Evolutionary conservation across 1,284 basidiomycete genomes (phyloP), one percentile per base, ranked within the genome.

Genomic region (Ganoderma boninense): DNA sequence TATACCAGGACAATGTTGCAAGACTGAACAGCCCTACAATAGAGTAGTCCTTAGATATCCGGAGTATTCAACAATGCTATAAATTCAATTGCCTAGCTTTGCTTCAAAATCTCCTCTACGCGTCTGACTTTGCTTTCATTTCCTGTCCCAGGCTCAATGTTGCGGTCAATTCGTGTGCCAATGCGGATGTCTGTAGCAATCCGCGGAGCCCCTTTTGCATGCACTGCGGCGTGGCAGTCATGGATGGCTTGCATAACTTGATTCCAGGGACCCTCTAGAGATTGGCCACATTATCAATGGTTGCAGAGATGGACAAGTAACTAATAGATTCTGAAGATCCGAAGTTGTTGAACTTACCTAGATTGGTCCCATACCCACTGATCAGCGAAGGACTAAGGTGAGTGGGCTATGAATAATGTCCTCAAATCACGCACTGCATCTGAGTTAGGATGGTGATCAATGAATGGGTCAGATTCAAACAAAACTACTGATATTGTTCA

Each of bases 141-240:
- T 4, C 90, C 95, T 59, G 87, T 85, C 8, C 94, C 95, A 2
- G 85, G 84, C 2, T 80, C 80, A 46, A 92, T 87, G 40, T 87
- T 82, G 66, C 90, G 87, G 81, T 97, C 96, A 23, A 87, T 87
- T 57, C 96, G 89, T 0, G 96, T 98, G 57, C 96, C 96, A 69
- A 98, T 97, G 40, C 96, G 92, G 70, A 98, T 94, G 81, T 98
- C 96, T 8, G 96, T 96, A 32, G 94, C 91, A 54, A 94, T 85
- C 60, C 94, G 89, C 26, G 89, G 89, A 1, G 89, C 89, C 43
- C 93, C 94, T 77, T 87, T 87, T 1, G 88, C 89, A 77, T 97
- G 96, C 0, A 97, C 93, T 0, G 96, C 96, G 26, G 87, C 87
- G 79, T 98, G 96, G 77, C 96, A 97, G 69, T 93, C 94, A 71